Percentiles rank a stretch among this genome's conserved stretches.
These are phyloP conservation scores for Cadophora luteo-olivacea DNA, from an alignment of 2,329 filamentous ascomycete species.

Conservation along the genomic window DNA sequence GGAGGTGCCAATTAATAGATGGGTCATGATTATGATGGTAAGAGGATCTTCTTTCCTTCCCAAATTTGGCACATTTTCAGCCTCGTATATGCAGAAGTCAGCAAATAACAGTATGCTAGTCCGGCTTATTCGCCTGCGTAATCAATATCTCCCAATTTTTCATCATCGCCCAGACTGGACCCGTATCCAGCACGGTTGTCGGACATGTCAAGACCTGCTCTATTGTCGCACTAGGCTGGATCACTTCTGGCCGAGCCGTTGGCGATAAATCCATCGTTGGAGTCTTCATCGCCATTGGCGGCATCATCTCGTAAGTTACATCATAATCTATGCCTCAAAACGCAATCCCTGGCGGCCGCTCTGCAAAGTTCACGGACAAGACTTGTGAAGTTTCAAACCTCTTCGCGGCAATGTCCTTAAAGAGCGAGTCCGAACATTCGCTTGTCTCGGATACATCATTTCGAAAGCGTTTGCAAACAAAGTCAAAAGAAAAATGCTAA, in stretches of 20 bases:
- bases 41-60: constrained; percentile 2
- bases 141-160: constrained; percentile 72
- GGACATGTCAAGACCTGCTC: constrained; percentile 71
- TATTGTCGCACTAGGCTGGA: constrained; percentile 70
- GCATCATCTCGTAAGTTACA: constrained; percentile 60
- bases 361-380: constrained; percentile 13
- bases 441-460: background rate
- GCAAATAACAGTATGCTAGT: constrained; percentile 51
- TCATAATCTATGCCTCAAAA: constrained; percentile 4
- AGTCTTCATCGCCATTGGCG: constrained; percentile 61
- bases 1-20: constrained; percentile 56
- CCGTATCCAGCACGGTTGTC: constrained; percentile 70
- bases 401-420: background rate
- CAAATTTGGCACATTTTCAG: constrained; percentile 3
- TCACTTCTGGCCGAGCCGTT: constrained; percentile 59
- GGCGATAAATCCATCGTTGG: constrained; percentile 62
- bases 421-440: background rate
- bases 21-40: constrained; percentile 66
- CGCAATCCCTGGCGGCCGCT: background rate
- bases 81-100: constrained; percentile 27
- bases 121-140: constrained; percentile 66
- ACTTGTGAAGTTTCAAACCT: constrained; percentile 15
- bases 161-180: constrained; percentile 66
- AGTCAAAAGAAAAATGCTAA: constrained; percentile 21
- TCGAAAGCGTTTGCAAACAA: constrained; percentile 14